Conservation (phyloP, 495 filamentous ascomycete genomes). For the Penicillium lagena region DNA sequence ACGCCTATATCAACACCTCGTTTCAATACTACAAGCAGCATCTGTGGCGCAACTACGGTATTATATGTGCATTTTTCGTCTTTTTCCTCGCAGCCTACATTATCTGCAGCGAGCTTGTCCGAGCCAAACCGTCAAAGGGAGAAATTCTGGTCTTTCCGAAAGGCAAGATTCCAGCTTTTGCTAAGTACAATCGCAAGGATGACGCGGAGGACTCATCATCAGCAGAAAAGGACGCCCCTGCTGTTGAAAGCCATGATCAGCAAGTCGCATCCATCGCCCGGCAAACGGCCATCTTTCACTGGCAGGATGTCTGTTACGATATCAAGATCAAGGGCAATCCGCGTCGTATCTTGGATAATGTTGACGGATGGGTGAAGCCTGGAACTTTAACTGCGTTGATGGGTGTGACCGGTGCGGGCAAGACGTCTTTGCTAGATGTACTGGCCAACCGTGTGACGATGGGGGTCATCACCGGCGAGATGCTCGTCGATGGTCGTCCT, state of each 20-base stretch:
- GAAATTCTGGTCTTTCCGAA: constrained; percentile 84
- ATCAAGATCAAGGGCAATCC: constrained; percentile 77
- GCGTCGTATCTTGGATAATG: constrained; percentile 72
- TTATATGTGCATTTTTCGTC: constrained; percentile 68
- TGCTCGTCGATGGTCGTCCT: constrained; percentile 73
- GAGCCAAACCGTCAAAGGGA: constrained; percentile 75
- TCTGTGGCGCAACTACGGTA: constrained; percentile 78
- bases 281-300: constrained; percentile 76
- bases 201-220: constrained; percentile 25
- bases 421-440: constrained; percentile 50
- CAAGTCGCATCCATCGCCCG: constrained; percentile 25
- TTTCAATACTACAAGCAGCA: constrained; percentile 56
- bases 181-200: constrained; percentile 38
- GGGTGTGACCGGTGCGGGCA: constrained; percentile 58
- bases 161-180: constrained; percentile 60
- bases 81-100: constrained; percentile 64
- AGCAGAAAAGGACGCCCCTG: constrained; percentile 25
- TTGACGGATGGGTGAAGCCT: constrained; percentile 88
- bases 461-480: constrained; percentile 80
- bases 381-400: constrained; percentile 87
- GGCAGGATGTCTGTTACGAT: constrained; percentile 81
- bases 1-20: constrained; percentile 55
- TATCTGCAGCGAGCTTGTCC: constrained; percentile 64
- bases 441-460: constrained; percentile 72
- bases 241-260: constrained; percentile 1